Evolutionary conservation across 2,329 filamentous ascomycete genomes (phyloP).

Genomic region (Verticillium alfalfae): DNA sequence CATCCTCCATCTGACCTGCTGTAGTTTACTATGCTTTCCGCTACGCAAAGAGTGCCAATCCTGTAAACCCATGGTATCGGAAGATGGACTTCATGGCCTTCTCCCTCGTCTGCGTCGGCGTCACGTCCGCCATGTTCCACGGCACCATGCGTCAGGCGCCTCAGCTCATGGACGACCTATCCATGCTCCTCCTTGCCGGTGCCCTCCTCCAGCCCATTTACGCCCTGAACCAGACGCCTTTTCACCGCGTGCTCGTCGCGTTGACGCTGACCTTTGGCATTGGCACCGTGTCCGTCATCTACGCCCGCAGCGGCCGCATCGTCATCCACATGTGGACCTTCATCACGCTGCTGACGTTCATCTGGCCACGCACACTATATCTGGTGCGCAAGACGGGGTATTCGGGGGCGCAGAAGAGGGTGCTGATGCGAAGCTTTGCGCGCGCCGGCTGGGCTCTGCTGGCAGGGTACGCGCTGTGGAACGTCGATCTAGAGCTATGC

Average conservation of each 20-base stretch:
- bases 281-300: constrained; percentile 32
- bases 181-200: constrained; percentile 49
- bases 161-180: constrained; percentile 50
- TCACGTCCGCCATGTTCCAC: constrained; percentile 37
- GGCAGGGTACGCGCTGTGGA: constrained; percentile 48
- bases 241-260: constrained; percentile 22
- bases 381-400: constrained; percentile 24
- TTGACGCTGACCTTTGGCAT: constrained; percentile 33
- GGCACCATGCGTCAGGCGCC: constrained; percentile 34
- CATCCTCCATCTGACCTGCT: background rate
- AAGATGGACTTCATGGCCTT: constrained; percentile 33
- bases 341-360: constrained; percentile 20
- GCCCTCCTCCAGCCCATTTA: constrained; percentile 45
- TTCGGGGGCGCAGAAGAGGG: constrained; percentile 19
- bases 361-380: constrained; percentile 26
- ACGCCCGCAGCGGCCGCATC: constrained; percentile 34
- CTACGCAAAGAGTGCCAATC: constrained; percentile 25
- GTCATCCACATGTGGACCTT: constrained; percentile 36
- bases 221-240: constrained; percentile 33
- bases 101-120: constrained; percentile 32
- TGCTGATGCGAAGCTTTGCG: constrained; percentile 19
- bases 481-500: constrained; percentile 50
- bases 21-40: constrained; percentile 35
- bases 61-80: constrained; percentile 21
- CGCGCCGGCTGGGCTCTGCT: constrained; percentile 26